phyloP scores from a whole-genome alignment of 2,329 filamentous ascomycete species.

The Colletotrichum sp. region DNA sequence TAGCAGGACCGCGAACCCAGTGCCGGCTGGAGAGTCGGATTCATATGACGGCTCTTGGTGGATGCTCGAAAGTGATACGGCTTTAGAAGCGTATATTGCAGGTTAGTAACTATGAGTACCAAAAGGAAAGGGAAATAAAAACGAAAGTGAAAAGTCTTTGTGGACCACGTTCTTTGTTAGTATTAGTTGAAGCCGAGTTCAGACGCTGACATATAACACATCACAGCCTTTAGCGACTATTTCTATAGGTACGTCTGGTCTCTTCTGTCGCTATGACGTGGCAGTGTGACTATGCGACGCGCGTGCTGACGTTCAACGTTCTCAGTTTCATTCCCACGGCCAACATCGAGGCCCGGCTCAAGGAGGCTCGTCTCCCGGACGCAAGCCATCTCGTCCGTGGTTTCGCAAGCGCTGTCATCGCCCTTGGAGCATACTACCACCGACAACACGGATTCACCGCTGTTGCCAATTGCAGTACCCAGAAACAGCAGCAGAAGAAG shows the following conservation, averaged over 20 bases:
- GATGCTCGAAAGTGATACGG: background rate
- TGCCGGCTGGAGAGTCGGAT: background rate
- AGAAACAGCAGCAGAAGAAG: background rate
- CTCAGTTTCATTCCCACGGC: background rate
- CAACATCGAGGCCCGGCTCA: background rate
- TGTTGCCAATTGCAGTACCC: background rate
- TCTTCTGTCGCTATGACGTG: background rate
- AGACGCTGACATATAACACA: background rate
- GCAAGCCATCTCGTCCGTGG: background rate
- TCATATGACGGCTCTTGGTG: background rate
- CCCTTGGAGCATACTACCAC: background rate
- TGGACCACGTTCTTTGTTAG: background rate
- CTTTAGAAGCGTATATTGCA: background rate
- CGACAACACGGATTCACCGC: background rate
- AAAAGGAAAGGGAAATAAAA: background rate
- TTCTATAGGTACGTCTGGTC: background rate
- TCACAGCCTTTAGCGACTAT: background rate
- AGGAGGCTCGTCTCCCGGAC: background rate
- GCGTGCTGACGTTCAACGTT: background rate
- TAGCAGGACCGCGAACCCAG: background rate
- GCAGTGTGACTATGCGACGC: background rate
- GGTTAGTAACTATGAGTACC: background rate
- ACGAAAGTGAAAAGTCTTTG: background rate
- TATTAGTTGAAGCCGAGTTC: background rate
- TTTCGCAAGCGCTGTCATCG: background rate